A percentile compares a stretch with the other conserved stretches of the same genome.
Evolutionary conservation across 2,329 filamentous ascomycete species (phyloP).

Genomic region (Xylariaceae sp.): DNA sequence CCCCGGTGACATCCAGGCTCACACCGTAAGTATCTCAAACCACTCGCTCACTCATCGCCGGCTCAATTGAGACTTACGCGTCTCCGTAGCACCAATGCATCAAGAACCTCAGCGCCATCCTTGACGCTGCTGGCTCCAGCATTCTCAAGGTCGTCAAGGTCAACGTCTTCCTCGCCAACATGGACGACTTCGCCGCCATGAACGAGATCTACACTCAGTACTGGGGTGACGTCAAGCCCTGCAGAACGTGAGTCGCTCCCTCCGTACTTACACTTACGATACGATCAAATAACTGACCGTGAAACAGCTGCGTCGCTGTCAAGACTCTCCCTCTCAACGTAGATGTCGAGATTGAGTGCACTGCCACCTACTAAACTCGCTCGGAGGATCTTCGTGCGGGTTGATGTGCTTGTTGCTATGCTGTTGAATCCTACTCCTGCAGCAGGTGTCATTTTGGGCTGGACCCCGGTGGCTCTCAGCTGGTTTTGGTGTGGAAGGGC

Average conservation of each 20-base stretch:
- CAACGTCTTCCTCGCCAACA: conserved; percentile 66
- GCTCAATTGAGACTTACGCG: conserved; percentile 1
- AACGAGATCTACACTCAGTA: conserved; percentile 67
- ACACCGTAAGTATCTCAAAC: conserved; percentile 44
- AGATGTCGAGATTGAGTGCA: conserved; percentile 84
- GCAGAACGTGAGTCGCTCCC: conserved; percentile 35
- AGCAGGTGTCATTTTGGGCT: background rate
- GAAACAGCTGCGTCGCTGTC: conserved; percentile 75
- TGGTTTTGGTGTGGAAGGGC: background rate
- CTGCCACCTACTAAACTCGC: conserved; percentile 45
- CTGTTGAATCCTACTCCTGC: background rate
- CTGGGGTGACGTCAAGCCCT: conserved; percentile 51
- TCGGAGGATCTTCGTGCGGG: background rate
- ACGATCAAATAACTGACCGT: conserved; percentile 3
- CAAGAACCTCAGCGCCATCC: conserved; percentile 64
- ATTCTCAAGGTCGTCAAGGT: conserved; percentile 66
- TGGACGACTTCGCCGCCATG: conserved; percentile 71
- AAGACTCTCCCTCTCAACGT: conserved; percentile 83
- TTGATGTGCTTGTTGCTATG: background rate
- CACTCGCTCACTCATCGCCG: no score
- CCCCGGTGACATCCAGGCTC: conserved; percentile 58
- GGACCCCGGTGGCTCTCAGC: background rate
- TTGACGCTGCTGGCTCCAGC: conserved; percentile 61
- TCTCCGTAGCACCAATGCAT: conserved; percentile 52
- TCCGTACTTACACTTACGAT: background rate